These are phyloP conservation scores for Citrus maxima DNA, from an alignment of 345 rosid genomes.

Conservation along the genomic window DNA sequence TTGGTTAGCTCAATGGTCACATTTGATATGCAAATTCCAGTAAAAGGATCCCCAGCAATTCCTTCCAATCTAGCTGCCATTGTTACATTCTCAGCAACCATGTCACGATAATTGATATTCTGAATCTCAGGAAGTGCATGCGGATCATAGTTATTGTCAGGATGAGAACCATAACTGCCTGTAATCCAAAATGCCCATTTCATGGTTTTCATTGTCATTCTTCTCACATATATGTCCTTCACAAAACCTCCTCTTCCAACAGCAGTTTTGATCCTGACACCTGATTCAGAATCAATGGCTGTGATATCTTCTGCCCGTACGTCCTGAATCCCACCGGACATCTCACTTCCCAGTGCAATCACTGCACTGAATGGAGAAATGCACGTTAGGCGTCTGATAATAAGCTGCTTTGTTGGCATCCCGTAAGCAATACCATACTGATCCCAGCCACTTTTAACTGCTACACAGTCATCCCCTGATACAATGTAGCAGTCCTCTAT, in stretches of 20 bases:
- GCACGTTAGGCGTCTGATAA: constrained; percentile 74
- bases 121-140: constrained; percentile 62
- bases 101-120: constrained; percentile 62
- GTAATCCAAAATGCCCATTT: constrained; percentile 90
- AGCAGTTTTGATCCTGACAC: constrained; percentile 72
- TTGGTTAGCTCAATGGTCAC: constrained; percentile 45
- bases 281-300: constrained; percentile 72
- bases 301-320: constrained; percentile 79
- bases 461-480: constrained; percentile 90
- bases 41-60: constrained; percentile 50
- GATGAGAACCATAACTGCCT: constrained; percentile 75
- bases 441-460: constrained; percentile 91
- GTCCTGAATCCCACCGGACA: constrained; percentile 86
- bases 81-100: constrained; percentile 72
- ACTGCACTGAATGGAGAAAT: constrained; percentile 87
- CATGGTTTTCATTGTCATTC: constrained; percentile 71
- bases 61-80: constrained; percentile 65
- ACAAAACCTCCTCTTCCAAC: constrained; percentile 80
- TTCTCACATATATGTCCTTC: constrained; percentile 63
- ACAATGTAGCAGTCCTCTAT: constrained; percentile 81
- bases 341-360: constrained; percentile 85
- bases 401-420: constrained; percentile 75
- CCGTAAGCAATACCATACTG: constrained; percentile 59
- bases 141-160: constrained; percentile 63
- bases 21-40: constrained; percentile 80